Base-by-base conservation (phyloP, 108 stramenopile genomes). In the Aureococcus anophagefferens region DNA sequence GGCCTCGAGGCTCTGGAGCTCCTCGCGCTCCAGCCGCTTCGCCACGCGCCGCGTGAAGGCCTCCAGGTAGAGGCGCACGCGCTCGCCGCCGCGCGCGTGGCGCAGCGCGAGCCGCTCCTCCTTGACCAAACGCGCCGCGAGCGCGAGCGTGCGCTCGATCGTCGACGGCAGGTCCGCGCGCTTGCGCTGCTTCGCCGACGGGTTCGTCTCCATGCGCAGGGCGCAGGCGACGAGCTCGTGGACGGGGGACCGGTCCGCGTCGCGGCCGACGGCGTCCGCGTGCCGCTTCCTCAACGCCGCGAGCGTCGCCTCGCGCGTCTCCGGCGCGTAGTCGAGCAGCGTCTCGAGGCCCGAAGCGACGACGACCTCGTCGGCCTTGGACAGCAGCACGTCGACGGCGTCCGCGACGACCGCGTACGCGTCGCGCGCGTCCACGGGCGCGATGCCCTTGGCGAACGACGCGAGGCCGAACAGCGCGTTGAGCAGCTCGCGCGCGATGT, bases 151-250 rank as follows among this genome's bases (percentile, higher is more conserved):
- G 7, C 7, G 7, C 21, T 59, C 51, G 51, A 59, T 59, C 7
- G 25, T 25, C 51, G 17, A 3, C 21, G 17, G 1, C 7, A 59
- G 51, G 51, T 59, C 51, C 21, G 17, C 25, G 51, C 51, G 51
- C 51, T 59, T 25, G 51, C 51, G 51, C 25, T 59, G 51, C 51
- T 59, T 59, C 7, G 51, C 14, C 25, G 51, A 59, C 21, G 51
- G 51, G 51, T 59, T 59, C 51, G 51, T 59, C 51, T 59, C 51
- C 51, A 59, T 59, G 51, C 51, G 51, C 3, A 59, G 51, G 3
- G 51, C 51, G 51, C 51, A 59, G 51, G 51, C 51, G 17, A 59
- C 51, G 51, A 59, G 51, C 51, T 59, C 51, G 51, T 59, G 51
- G 51, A 59, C 51, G 51, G 51, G 51, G 7, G 51, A 59, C 21